Evolutionary conservation across 495 filamentous ascomycete species (phyloP), one percentile per base, ranked within the genome.

Genomic region (Trichoderma erinaceum): DNA sequence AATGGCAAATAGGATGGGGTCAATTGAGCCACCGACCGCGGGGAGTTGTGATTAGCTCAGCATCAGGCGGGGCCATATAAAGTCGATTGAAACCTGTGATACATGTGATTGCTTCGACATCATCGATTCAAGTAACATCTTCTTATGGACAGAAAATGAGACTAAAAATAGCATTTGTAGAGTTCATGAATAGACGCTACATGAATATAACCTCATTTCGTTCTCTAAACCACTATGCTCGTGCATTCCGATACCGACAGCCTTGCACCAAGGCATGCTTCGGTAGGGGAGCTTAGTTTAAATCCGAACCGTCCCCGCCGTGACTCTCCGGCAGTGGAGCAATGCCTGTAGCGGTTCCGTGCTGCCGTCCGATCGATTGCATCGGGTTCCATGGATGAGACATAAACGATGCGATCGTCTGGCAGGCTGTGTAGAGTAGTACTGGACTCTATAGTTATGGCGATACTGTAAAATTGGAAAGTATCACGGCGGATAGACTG

Each of bases 321-420:
- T 23, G 16, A 61, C 27, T 29, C 56, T 13, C 29, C 23, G 56
- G 8, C 27, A 61, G 56, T 61, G 56, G 56, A 61, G 56, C 25
- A 29, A 5, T 18, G 8, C n/a, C 27, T 32, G 56, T 7, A 32
- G 56, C 56, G 23, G 56, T 23, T 61, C 56, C 56, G 56, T 61
- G 56, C 56, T 23, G 56, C 56, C 29, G 11, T 23, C 11, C 56
- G 56, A 61, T 61, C 56, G 56, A 61, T 61, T 29, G 44, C 25
- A 52, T 52, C 48, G 48, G 48, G 8, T 23, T 52, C n/a, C 48
- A 52, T 21, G 48, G 48, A 52, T n/a, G 48, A 23, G 10, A 21
- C 16, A 6, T 18, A 18, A 16, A 48, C 4, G 15, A 18, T 48
- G 44, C 44, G 35, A 38, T 38, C 44, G 44, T 48, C 13, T 48